Base-by-base conservation (phyloP, 2,329 filamentous ascomycete genomes). In the Colletotrichum agaves region DNA sequence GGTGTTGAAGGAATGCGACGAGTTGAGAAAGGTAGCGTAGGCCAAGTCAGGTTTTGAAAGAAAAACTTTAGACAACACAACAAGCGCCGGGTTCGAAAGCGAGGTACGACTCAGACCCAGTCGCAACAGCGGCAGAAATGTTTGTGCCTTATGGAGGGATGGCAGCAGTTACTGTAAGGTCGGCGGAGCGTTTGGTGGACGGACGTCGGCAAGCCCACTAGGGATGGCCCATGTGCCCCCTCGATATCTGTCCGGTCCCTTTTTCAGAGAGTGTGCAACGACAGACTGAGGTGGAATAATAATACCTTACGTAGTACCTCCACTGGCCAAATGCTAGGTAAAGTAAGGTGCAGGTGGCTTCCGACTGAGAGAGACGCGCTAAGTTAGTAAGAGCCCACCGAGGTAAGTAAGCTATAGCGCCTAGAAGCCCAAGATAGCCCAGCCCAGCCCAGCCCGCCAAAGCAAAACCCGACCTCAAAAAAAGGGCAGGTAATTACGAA, bases 101-200 rank as follows among this genome's bases (percentile, higher is more conserved):
- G 62, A 65, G 31, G 47, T 43, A 65, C 62, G 56, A 65, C 56
- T 65, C 62, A 65, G 56, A 27, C 13, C 17, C 63, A 62, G 58
- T n/a, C 15, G 33, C 63, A 55, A 53, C 50, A 35, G 46, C 61
- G 19, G 57, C 37, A 41, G 57, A 46, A 58, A 23, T 63, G 64
- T 58, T 50, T 50, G 44, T 46, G n/a, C n/a, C n/a, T n/a, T n/a
- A 37, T 39, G 44, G 59, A 62, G 58, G 58, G 50, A 62, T 52
- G 59, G 57, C 63, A 59, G 63, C 31, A 65, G 63, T 61, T 53
- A n/a, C n/a, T n/a, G n/a, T n/a, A 21, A 41, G 50, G 46, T 15
- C 21, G 17, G 46, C 31, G 12, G 17, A 19, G 53, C 50, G 41
- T 37, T 63, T 56, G n/a, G 60, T 56, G 50, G 60, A 39, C 31